These are phyloP conservation scores for Sistotremastrum niveocremeum DNA, from an alignment of 768 basidiomycete genomes.

Conservation along the genomic window DNA sequence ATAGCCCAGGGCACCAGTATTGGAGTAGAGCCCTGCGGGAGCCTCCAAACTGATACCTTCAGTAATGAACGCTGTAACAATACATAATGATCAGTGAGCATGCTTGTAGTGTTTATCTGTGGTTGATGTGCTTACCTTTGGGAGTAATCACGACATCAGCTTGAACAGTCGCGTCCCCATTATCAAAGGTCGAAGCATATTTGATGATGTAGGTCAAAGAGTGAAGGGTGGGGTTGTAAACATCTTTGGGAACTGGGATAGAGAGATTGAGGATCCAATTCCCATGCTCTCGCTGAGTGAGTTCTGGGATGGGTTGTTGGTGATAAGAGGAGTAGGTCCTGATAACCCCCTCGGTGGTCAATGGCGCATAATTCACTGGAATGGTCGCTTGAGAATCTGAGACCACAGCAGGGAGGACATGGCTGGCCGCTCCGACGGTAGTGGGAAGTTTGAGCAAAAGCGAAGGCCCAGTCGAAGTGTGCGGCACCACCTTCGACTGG, in stretches of 20 bases:
- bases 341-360: too few species aligned
- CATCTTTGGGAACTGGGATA: conserved; percentile 2
- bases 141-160: conserved; percentile 11
- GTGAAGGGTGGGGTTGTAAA: conserved; percentile 10
- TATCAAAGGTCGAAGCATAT: conserved; percentile 12
- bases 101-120: too few species aligned
- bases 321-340: conserved; percentile 9
- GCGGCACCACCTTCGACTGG: too few species aligned
- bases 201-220: conserved; percentile 11
- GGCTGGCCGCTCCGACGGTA: too few species aligned
- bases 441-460: too few species aligned
- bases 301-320: conserved; percentile 7
- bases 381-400: too few species aligned
- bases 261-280: conserved; percentile 8
- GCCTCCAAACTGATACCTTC: conserved; percentile 2
- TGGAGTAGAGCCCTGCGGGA: conserved; percentile 2
- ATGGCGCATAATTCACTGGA: too few species aligned
- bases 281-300: conserved; percentile 3
- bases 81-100: too few species aligned
- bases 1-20: conserved; percentile 3
- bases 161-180: conserved; percentile 12
- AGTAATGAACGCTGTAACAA: too few species aligned
- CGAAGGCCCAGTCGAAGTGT: too few species aligned
- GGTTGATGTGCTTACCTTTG: background rate
- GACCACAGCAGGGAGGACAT: too few species aligned